Evolutionary conservation across 495 filamentous ascomycete species (phyloP), one percentile per base, ranked within the genome.

Genomic region (Podospora comata): DNA sequence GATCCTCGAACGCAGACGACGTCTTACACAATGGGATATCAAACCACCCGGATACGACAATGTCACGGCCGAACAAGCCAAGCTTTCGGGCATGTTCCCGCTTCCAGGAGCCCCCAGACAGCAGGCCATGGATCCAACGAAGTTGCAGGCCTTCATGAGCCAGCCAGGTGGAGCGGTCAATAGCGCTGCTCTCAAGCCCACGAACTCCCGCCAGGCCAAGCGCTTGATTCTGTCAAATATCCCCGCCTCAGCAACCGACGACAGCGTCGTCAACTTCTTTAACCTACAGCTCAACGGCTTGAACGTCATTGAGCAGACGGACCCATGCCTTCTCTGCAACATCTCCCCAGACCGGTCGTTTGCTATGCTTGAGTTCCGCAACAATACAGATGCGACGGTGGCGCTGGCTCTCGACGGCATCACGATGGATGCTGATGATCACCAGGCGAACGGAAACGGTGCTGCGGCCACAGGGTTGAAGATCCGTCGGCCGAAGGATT

Each of bases 41-140:
- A 99, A 98, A 82, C 95, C 95, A 15, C 92, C 92, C 23, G 94
- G 95, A 32, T 99, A 99, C 74, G 95, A 98, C 79, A 97, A 96
- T 80, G 95, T 99, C 68, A 97, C 96, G 15, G 96, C 95, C 27
- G 95, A 99, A 78, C 96, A 98, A 77, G 96, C 95, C 28, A 99
- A 99, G 84, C 85, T 99, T 44, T 99, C 95, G n/a, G 92, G 92
- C 80, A 97, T 98, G 95, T 99, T 99, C 83, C 94, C 95, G 67
- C 87, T 99, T 9, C 95, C 95, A 5, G 95, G 95, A 68, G 95
- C 94, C 57, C 95, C 95, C 62, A 88, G 96, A 70, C 93, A 97
- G 73, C 93, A 97, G 74, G 92, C 94, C 3, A 96, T 99, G 91
- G 95, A 99, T 70, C 94, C 96, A 27, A 92, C 88, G 59, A 93